A percentile compares a stretch with the other conserved stretches of the same genome.
phyloP scores from a whole-genome alignment of 768 basidiomycete genomes.

The Trametopsis cervina region DNA sequence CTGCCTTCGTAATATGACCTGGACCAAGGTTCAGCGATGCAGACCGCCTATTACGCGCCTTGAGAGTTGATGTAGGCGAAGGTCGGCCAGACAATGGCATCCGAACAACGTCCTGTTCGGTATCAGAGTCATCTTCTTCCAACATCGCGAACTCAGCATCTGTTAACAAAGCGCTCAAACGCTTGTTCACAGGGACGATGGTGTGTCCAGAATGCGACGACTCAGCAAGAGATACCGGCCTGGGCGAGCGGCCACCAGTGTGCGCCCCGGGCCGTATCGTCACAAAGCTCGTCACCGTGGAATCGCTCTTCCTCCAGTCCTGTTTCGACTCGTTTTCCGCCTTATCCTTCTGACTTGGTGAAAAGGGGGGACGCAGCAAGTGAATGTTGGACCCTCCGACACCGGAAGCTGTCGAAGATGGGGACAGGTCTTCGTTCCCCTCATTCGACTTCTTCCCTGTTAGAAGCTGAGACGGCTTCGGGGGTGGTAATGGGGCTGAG shows the following conservation, averaged over 20 bases:
- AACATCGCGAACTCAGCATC: constrained; percentile 63
- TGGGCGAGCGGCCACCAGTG: constrained; percentile 35
- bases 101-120: constrained; percentile 12
- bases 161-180: constrained; percentile 59
- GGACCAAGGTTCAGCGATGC: constrained; percentile 51
- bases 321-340: constrained; percentile 47
- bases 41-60: constrained; percentile 52
- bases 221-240: constrained; percentile 75
- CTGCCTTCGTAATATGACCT: constrained; percentile 16
- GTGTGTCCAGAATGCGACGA: constrained; percentile 71
- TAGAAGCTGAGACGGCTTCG: constrained; percentile 28
- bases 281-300: constrained; percentile 64
- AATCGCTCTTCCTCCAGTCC: constrained; percentile 75
- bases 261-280: constrained; percentile 55
- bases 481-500: constrained; percentile 30
- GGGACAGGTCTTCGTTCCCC: constrained; percentile 22
- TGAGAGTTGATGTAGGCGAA: constrained; percentile 40
- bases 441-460: constrained; percentile 5
- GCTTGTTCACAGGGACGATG: constrained; percentile 57
- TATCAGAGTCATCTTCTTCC: constrained; percentile 44
- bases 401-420: constrained; percentile 49
- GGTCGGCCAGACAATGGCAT: constrained; percentile 16
- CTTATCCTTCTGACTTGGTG: constrained; percentile 1
- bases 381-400: constrained; percentile 51
- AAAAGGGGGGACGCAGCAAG: constrained; percentile 33